Base-by-base conservation (phyloP, 106 monocot species). In the Allium sativum region DNA sequence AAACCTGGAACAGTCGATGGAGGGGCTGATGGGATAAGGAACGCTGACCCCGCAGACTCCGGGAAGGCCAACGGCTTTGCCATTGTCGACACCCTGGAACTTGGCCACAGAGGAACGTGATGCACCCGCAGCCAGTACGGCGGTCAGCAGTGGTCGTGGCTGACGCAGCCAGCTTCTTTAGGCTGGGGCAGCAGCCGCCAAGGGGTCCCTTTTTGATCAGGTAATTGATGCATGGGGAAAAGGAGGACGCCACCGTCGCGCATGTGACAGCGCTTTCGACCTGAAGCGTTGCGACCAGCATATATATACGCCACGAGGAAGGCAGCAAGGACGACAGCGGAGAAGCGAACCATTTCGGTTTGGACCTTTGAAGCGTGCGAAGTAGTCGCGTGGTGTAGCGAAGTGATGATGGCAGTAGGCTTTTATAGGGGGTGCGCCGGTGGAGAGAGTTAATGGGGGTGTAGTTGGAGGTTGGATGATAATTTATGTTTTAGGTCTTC, bases 141-240 rank as follows among this genome's bases (percentile, higher is more conserved):
- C 74, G 74, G 62, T 63, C 74, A 3, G 61, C 14, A 16, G 78
- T 73, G 42, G 68, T 73, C 63, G 7, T 13, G 18, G 78, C 73
- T 1, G 56, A 20, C 2, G 47, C 19, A 16, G 64, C 59, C 18
- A 78, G 67, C 12, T 8, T 7, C 55, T 40, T 53, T 1, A 78
- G 42, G 12, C 78, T 72, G 41, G 13, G 44, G 68, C 78, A 78
- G 68, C 78, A 78, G 1, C 42, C n/a, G 8, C 40, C 10, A 0
- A 58, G 42, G 10, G 52, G 22, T 10, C 21, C 0, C 0, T 44
- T 67, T 7, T 9, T 60, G 53, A 45, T 17, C 22, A 42, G 62
- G 44, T 71, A 62, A 10, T 11, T 40, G 15, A 71, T 21, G 62
- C 62, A 63, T 1, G 53, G 61, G 6, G 53, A 20, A 0, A 71